Base-by-base conservation (phyloP, 805 yeast species). In the Huiozyma sinensis region DNA sequence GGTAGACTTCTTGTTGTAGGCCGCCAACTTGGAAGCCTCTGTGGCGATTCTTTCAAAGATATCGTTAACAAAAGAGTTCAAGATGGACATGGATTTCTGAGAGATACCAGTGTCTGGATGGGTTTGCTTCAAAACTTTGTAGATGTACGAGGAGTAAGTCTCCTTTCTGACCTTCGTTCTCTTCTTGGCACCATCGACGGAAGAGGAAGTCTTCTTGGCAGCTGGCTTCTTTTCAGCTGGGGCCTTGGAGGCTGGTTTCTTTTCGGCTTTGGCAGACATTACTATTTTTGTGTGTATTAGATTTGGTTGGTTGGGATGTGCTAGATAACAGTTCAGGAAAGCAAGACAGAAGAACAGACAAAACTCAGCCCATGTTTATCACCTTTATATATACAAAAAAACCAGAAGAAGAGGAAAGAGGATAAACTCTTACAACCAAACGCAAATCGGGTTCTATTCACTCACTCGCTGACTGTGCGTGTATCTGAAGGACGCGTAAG, bases 51-150 rank as follows among this genome's bases (percentile, higher is more conserved):
- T 89, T 77, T 89, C 97, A 67, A 89, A 90, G 67, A 89, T 87
- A 73, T 90, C 97, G 75, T 88, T 89, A 60, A 90, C 97, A 61
- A 90, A 90, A 37, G 97, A 90, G 84, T 90, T 90, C 90, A 90
- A 82, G 70, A 90, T 90, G 55, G 95, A 87, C 95, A 90, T 90
- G 54, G 97, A 95, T 69, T 87, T 85, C 74, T 88, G 95, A 60
- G 97, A 89, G 68, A 90, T 90, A 86, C 97, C 97, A 52, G 97
- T 90, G 70, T 90, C 97, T 71, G 97, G 97, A 74, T 90, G 97
- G 52, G 97, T 89, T 79, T 90, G 97, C 75, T 89, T 89, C 69
- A 90, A 83, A 57, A 89, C 97, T 75, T 90, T 90, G 92, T 89
- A 90, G 69, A 90, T 89, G 75, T 90, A 90, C 51, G 97, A 88